Conservation (phyloP, 2,329 filamentous ascomycete genomes). For the Venturia nashicola region DNA sequence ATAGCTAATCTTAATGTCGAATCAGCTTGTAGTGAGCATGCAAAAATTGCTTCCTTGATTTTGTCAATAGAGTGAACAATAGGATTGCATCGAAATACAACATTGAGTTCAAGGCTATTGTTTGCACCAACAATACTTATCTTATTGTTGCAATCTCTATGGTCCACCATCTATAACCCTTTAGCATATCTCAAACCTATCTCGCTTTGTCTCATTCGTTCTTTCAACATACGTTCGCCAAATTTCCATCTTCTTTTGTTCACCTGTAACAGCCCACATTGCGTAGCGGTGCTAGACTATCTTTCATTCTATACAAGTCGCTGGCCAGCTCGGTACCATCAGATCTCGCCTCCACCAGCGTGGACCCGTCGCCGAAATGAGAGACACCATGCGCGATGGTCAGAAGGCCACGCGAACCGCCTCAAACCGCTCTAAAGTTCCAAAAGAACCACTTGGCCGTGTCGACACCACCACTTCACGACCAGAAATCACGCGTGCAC, state of each 20-base stretch:
- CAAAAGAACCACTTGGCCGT: slow-evolving; percentile 4
- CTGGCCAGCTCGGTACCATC: neutral
- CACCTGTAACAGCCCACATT: neutral
- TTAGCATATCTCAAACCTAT: neutral
- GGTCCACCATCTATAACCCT: neutral
- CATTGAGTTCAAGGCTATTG: neutral
- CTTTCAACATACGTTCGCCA: neutral
- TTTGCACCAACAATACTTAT: neutral
- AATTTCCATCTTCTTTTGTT: neutral
- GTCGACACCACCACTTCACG: neutral
- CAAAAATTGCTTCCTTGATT: neutral
- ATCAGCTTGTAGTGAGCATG: no score
- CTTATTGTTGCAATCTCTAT: neutral
- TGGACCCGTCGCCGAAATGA: neutral
- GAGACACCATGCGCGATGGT: neutral
- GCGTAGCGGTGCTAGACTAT: neutral
- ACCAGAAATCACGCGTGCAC: neutral
- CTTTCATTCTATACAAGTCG: neutral
- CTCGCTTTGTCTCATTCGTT: neutral
- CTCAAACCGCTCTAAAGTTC: neutral
- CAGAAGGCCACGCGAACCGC: neutral
- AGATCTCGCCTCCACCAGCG: neutral
- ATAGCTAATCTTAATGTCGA: no score
- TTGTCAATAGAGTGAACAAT: neutral
- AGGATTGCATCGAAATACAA: neutral